Evolutionary conservation across 495 filamentous ascomycete genomes (phyloP).

Genomic region (Elasticomyces elasticus): DNA sequence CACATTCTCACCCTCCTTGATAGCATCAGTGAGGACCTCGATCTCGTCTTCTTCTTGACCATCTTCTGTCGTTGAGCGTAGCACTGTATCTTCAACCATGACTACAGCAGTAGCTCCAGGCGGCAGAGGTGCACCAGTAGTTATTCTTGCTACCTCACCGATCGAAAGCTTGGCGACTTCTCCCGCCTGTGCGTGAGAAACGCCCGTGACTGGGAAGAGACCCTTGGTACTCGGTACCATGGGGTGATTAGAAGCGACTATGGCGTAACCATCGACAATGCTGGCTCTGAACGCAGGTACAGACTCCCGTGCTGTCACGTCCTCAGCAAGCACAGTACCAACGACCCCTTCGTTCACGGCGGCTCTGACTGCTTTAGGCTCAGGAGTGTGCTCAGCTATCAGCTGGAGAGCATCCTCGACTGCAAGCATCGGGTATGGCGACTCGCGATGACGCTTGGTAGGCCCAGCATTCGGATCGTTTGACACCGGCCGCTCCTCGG

Average conservation of each 20-base stretch:
- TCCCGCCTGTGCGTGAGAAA: constrained; percentile 73
- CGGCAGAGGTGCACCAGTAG: constrained; percentile 86
- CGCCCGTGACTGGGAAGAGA: constrained; percentile 72
- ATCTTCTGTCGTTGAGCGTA: constrained; percentile 63
- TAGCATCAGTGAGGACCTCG: constrained; percentile 68
- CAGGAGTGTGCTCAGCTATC: constrained; percentile 60
- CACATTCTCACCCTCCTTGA: constrained; percentile 75
- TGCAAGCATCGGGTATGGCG: constrained; percentile 85
- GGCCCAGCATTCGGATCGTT: constrained; percentile 79
- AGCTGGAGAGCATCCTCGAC: constrained; percentile 70
- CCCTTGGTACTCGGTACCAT: constrained; percentile 50
- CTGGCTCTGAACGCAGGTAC: constrained; percentile 92
- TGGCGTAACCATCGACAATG: constrained; percentile 94
- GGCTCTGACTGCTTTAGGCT: constrained; percentile 42
- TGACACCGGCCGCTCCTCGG: constrained; percentile 49
- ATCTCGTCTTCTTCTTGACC: constrained; percentile 76
- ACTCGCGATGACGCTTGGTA: constrained; percentile 63
- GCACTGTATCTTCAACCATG: constrained; percentile 90
- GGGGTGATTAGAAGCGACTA: constrained; percentile 49
- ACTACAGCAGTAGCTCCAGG: constrained; percentile 82
- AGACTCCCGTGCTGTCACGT: constrained; percentile 65
- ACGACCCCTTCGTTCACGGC: constrained; percentile 55
- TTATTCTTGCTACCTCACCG: constrained; percentile 79
- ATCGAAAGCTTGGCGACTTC: constrained; percentile 47
- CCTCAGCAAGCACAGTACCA: constrained; percentile 70